Base-by-base conservation (phyloP, 1,139 yeast genomes). In the Magnusiomyces magnusii region DNA sequence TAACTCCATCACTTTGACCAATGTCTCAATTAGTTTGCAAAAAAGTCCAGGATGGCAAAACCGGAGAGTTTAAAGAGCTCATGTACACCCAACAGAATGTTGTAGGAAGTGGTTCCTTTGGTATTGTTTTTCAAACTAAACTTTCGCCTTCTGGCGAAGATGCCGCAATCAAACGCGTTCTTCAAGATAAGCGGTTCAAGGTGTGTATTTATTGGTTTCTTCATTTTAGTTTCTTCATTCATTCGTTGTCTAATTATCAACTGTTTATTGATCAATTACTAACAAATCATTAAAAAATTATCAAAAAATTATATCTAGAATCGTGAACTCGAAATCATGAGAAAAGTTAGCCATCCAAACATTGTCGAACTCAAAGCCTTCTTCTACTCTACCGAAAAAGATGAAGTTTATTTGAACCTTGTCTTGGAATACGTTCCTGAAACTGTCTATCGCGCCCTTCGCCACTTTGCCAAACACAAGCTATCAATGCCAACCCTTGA, bases 21-120 rank as follows among this genome's bases (percentile, higher is more conserved):
- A 31, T 31, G 36, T 59, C 73, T 71, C 87, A 85, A 68, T 77
- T 84, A 60, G 79, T 86, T 56, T 80, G 84, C 56, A 92, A 87
- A 71, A 83, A 81, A 62, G 95, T 86, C 62, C 84, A 81, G 67
- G 87, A 86, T 67, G 93, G 95, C 57, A 85, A 80, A 67, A 82
- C 87, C 23, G 92, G 88, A 61, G 85, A 83, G 64, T 68, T 78
- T 47, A 79, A 79, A 60, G 80, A 80, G 58, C 78, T 88, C 61
- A 81, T 81, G 62, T 87, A 86, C 75, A 82, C 89, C 39, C 89
- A 85, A 69, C 81, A 84, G 60, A 52, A 52, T 41, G 92, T 92
- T 79, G 96, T 92, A 57, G 99, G 99, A 21, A 96, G 90, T 73
- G 99, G 99, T 19, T 91, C 98, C 24, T 93, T 93, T 76, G 99